Evolutionary conservation across 805 yeast species (phyloP), one percentile per base, ranked within the genome.

Genomic region (Candida nemodendra): DNA sequence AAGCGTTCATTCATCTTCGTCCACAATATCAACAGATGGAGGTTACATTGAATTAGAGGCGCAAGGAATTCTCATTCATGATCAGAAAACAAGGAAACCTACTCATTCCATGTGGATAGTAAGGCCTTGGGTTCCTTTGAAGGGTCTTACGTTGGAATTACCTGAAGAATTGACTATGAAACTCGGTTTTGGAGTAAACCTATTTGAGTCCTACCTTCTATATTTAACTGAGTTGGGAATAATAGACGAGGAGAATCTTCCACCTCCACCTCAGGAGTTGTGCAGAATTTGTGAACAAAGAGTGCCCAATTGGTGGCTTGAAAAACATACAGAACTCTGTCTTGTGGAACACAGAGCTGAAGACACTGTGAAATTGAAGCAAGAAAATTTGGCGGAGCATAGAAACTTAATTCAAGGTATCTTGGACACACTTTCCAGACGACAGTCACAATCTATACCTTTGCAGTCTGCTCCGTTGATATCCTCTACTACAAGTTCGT

Each of bases 241-340:
- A 12, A 69, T 79, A 2, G 84, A 83, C 48, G 84, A 80, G 51
- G 69, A 64, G 9, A 68, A 71, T 41, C 71, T 87, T 0, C 95
- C 96, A 0, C 73, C 78, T n/a, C 96, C 96, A 1, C 81, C 81
- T 17, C 72, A 79, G 39, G 88, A 85, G 25, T 65, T 93, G 22
- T 93, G 99, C 60, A 74, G 96, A 32, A 89, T 93, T 18, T 93
- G 99, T 62, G 99, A 93, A 55, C 79, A 80, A 21, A 75, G 75
- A 32, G 80, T 89, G n/a, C 96, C 95, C 4, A 84, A 89, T 4
- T 93, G 99, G 99, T 93, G 95, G 84, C 69, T 93, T 27, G 99
- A 91, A 51, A 74, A 81, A 34, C 99, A 93, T 62, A 82, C 91
- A 1, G 93, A 89, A 54, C 65, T 85, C 32, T 93, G 99, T 53